Percentiles rank a stretch among this genome's conserved stretches.
Conservation (phyloP, 164 flowering plant species). For the Aristolochia californica region DNA sequence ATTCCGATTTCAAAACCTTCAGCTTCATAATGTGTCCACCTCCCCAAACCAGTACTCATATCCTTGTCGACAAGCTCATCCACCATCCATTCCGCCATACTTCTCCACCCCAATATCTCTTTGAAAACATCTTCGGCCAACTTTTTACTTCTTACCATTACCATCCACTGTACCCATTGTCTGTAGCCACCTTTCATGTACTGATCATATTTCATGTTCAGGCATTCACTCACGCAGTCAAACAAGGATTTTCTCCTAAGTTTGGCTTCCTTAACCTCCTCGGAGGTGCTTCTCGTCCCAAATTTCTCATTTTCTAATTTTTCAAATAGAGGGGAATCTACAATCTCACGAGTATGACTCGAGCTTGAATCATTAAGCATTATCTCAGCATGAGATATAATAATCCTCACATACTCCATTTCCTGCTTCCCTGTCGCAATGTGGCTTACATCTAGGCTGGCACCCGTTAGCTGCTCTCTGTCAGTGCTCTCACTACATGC, state of each 20-base stretch:
- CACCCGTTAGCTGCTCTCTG: slow-evolving; percentile 9
- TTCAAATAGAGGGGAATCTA: slow-evolving; percentile 55
- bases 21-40: slow-evolving; percentile 62
- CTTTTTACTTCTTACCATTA: slow-evolving; percentile 40
- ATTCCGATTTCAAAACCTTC: slow-evolving; percentile 50
- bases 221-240: slow-evolving; percentile 62
- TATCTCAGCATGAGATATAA: slow-evolving; percentile 34
- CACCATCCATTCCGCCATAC: slow-evolving; percentile 61
- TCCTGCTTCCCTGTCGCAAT: slow-evolving; percentile 34
- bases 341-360: slow-evolving; percentile 37
- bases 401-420: slow-evolving; percentile 48
- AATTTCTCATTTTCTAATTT: slow-evolving; percentile 42
- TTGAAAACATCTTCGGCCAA: slow-evolving; percentile 62
- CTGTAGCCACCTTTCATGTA: slow-evolving; percentile 41
- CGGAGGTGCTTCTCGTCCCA: slow-evolving; percentile 5
- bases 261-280: slow-evolving; percentile 10
- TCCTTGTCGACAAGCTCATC: slow-evolving; percentile 92
- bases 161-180: slow-evolving; percentile 50
- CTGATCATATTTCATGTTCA: slow-evolving; percentile 50
- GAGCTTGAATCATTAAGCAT: slow-evolving; percentile 49
- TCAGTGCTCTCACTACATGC: slow-evolving; percentile 13
- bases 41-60: slow-evolving; percentile 67
- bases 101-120: slow-evolving; percentile 58
- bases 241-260: slow-evolving; percentile 38
- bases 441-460: slow-evolving; percentile 1